A percentile compares a stretch with the other conserved stretches of the same genome.
phyloP scores from a whole-genome alignment of 768 basidiomycete genomes.

The Boletus tomentosulus region DNA sequence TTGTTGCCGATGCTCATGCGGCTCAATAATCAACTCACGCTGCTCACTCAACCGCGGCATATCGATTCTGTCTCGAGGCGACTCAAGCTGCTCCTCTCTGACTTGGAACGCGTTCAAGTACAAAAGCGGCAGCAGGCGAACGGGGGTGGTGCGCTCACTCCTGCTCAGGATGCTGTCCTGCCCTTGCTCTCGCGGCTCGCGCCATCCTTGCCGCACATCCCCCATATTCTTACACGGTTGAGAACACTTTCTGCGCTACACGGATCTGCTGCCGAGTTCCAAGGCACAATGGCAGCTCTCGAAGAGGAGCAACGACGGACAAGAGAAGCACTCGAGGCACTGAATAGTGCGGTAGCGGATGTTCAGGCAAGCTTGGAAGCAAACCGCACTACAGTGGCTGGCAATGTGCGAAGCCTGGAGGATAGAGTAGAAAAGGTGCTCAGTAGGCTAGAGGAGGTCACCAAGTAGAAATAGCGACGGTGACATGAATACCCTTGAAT shows the following conservation, averaged over 20 bases:
- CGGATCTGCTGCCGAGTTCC: constrained; percentile 74
- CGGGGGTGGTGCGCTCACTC: constrained; percentile 20
- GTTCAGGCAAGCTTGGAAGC: constrained; percentile 75
- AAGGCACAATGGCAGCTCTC: constrained; percentile 56
- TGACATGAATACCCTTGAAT: constrained; percentile 3
- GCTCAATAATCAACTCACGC: constrained; percentile 78
- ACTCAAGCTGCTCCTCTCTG: constrained; percentile 86
- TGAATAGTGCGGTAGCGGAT: constrained; percentile 61
- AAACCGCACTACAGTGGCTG: constrained; percentile 65
- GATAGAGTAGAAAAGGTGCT: constrained; percentile 47
- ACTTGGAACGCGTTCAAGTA: constrained; percentile 71
- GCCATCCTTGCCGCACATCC: constrained; percentile 75
- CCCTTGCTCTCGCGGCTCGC: constrained; percentile 67
- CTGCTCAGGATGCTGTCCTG: constrained; percentile 56
- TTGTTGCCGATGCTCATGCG: constrained; percentile 78
- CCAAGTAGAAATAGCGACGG: constrained; percentile 10
- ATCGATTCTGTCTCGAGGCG: constrained; percentile 93
- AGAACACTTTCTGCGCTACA: constrained; percentile 83
- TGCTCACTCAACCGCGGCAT: constrained; percentile 93
- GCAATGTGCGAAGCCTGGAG: constrained; percentile 73
- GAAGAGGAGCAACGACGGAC: constrained; percentile 71
- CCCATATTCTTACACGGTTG: constrained; percentile 85
- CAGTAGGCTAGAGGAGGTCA: constrained; percentile 38
- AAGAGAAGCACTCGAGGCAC: constrained; percentile 59
- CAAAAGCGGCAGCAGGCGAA: constrained; percentile 22